Evolutionary conservation across 2,329 filamentous ascomycete genomes (phyloP), one percentile per base, ranked within the genome.

Genomic region (Neofusicoccum cordaticola): DNA sequence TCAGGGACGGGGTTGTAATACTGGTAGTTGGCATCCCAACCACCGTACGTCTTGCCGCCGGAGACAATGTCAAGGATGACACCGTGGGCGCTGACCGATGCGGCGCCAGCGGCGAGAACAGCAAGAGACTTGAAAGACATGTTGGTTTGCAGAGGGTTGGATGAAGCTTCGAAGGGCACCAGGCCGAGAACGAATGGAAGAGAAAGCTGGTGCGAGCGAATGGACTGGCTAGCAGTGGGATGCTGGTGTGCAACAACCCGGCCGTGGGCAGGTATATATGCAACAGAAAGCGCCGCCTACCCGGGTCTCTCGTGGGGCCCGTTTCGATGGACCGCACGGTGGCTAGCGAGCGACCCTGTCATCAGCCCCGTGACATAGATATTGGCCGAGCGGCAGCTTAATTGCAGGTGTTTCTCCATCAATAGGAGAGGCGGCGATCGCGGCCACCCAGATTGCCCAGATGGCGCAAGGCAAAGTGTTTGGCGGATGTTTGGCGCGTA

Each of bases 91-190:
- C 34, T 48, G 31, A 42, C 62, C 31, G 62, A 34, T 19, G 62
- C 51, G 34, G 52, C 62, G 34, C 62, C 62, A 47, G 62, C 62
- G 45, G 52, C 51, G 52, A 58, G 34, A 13, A 64, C 13, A 22
- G 62, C 42, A 22, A 64, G 35, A 51, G 62, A 47, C 62, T 58
- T 64, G 52, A 56, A 35, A 64, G 62, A 57, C 62, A 64, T 64
- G 47, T 27, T 31, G 19, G 39, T 42, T 45, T 17, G 31, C n/a
- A 50, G 37, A 39, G 22, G 48, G 50, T 41, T 41, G 50, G 15
- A 37, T 12, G 39, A 56, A 47, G 50, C 15, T 52, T 37, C 39
- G 48, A 52, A 44, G 34, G 61, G 61, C 61, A 39, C 61, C 61
- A 6, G 61, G 61, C 61, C 50, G 41, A 12, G 37, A 63, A 53